These are phyloP conservation scores for Immersiporthe knoxdaviesiana DNA, from an alignment of 2,329 filamentous ascomycete genomes.

Conservation along the genomic window DNA sequence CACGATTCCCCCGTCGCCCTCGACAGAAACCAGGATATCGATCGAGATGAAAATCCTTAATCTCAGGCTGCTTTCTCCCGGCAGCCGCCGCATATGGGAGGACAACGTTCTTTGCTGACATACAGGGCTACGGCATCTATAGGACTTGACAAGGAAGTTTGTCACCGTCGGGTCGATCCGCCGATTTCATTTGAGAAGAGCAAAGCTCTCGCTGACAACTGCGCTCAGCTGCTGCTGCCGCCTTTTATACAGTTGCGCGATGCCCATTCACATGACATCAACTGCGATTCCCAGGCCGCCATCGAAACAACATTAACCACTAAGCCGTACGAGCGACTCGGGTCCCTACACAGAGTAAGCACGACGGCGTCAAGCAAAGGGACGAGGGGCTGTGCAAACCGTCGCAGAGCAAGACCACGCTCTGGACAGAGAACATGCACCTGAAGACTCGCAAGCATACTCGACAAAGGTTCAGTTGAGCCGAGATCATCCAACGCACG, in stretches of 20 bases:
- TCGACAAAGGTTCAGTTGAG: background rate
- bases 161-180: conserved; percentile 6
- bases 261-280: background rate
- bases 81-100: background rate
- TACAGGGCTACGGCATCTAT: conserved; percentile 15
- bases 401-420: background rate
- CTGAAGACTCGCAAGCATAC: background rate
- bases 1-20: conserved; percentile 15
- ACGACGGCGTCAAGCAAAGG: background rate
- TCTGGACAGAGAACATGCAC: background rate
- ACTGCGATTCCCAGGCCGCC: background rate
- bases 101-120: conserved; percentile 22
- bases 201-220: background rate
- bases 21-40: conserved; percentile 21
- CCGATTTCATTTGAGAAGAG: background rate
- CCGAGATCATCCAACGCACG: background rate
- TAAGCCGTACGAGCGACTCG: background rate
- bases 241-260: conserved; percentile 7
- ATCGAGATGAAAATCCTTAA: conserved; percentile 15
- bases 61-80: conserved; percentile 1
- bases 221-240: background rate
- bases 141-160: conserved; percentile 26
- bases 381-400: background rate
- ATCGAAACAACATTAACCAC: background rate
- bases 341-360: background rate